Evolutionary conservation across 2,329 filamentous ascomycete genomes (phyloP).

Genomic region (Fusarium austroafricanum): DNA sequence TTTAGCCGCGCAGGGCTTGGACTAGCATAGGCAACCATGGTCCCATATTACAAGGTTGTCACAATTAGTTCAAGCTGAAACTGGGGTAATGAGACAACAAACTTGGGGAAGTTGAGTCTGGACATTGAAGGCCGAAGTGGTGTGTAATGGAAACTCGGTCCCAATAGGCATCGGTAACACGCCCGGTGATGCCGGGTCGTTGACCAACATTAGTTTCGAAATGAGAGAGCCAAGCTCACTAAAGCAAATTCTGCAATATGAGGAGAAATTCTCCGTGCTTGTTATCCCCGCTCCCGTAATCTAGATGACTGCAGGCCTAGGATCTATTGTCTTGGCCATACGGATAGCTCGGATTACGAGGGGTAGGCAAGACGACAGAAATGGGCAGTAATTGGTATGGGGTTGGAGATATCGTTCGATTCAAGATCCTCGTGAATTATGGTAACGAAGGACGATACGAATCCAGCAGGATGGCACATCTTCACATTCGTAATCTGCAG

Average conservation of each 20-base stretch:
- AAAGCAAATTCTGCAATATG: background rate
- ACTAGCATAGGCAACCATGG: constrained; percentile 12
- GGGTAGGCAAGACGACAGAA: constrained; percentile 5
- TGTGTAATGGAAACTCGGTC: constrained; percentile 1
- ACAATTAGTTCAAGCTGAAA: constrained; percentile 6
- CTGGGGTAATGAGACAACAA: constrained; percentile 20
- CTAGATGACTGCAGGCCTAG: constrained; percentile 24
- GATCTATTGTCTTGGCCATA: background rate
- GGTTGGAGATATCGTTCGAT: constrained; percentile 13
- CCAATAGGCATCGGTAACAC: constrained; percentile 6
- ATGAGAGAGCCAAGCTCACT: background rate
- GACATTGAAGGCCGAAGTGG: constrained; percentile 32
- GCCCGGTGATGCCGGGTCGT: background rate
- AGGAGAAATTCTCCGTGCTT: constrained; percentile 22
- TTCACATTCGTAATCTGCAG: constrained; percentile 11
- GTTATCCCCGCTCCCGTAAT: constrained; percentile 34
- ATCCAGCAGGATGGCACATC: constrained; percentile 3
- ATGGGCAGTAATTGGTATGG: background rate
- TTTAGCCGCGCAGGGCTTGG: constrained; percentile 18
- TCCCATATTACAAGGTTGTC: background rate
- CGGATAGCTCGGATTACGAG: constrained; percentile 11
- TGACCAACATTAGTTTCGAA: background rate
- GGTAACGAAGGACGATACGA: background rate
- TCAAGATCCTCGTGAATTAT: background rate
- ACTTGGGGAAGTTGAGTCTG: constrained; percentile 23